A percentile compares a stretch with the other conserved stretches of the same genome.
phyloP scores from a whole-genome alignment of 352 stramenopile genomes.

The Aphanomyces euteiches region DNA sequence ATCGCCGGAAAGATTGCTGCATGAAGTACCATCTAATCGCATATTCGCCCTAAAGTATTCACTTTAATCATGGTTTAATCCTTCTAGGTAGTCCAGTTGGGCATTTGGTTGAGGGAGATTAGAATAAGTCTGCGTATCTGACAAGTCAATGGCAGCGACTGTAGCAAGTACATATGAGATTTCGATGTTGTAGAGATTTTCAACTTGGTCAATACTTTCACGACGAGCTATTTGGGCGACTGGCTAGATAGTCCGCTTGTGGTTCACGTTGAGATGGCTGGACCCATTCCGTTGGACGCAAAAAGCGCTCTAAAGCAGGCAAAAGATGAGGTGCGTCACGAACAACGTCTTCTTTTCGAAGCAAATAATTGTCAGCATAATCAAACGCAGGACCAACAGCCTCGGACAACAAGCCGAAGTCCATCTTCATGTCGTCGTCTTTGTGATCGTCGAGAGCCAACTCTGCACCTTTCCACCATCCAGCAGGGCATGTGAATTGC shows the following conservation, averaged over 20 bases:
- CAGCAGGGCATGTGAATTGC: constrained; percentile 27
- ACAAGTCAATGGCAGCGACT: too few relatives aligned
- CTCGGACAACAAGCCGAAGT: constrained; percentile 24
- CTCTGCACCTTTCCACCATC: constrained; percentile 29
- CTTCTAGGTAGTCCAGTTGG: too few relatives aligned
- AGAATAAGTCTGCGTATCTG: too few relatives aligned
- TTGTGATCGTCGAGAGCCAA: neutral
- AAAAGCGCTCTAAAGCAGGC: neutral
- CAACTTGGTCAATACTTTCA: too few relatives aligned
- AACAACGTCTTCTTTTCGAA: constrained; percentile 3
- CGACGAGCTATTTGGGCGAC: too few relatives aligned
- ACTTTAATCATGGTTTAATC: too few relatives aligned
- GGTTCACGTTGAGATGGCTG: neutral
- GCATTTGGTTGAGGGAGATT: too few relatives aligned
- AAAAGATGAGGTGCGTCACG: neutral
- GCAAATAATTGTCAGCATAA: constrained; percentile 23
- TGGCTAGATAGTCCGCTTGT: constrained; percentile 14
- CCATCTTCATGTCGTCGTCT: neutral
- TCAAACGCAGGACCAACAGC: constrained; percentile 26
- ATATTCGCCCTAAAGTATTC: too few relatives aligned
- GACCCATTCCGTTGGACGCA: neutral
- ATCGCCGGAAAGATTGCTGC: too few relatives aligned
- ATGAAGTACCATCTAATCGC: too few relatives aligned
- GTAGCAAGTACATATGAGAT: too few relatives aligned
- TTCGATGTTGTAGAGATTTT: too few relatives aligned